phyloP scores from a whole-genome alignment of 352 stramenopile species.

The Globisporangium paroecandrum region DNA sequence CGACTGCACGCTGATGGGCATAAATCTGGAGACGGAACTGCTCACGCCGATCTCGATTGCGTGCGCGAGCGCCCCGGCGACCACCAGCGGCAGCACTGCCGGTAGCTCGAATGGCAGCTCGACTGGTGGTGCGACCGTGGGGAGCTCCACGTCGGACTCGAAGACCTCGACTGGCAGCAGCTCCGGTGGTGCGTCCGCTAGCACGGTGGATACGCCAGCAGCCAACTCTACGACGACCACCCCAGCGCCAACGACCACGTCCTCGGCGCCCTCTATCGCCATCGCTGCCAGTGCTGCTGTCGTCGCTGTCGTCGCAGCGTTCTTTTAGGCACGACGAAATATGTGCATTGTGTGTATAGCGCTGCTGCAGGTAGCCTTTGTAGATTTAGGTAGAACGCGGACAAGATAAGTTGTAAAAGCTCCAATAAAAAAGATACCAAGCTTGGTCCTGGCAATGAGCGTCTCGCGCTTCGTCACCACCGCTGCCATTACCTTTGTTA shows the following conservation, averaged over 20 bases:
- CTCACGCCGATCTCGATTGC: slow-evolving; percentile 15
- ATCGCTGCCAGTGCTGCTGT: not conserved
- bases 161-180: not conserved
- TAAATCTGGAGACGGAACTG: slow-evolving; percentile 23
- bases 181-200: not conserved
- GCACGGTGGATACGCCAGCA: not conserved
- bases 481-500: not conserved
- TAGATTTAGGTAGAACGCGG: not conserved
- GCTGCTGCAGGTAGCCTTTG: not conserved
- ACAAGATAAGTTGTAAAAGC: not conserved
- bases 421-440: not conserved
- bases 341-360: not conserved
- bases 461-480: not conserved
- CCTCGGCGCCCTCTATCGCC: not conserved
- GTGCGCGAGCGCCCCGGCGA: not conserved
- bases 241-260: not conserved
- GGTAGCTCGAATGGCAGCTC: not conserved
- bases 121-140: not conserved
- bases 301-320: slow-evolving; percentile 19
- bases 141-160: not conserved
- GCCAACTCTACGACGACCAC: not conserved
- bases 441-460: not conserved
- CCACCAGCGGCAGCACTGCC: not conserved
- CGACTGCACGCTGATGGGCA: slow-evolving; percentile 26
- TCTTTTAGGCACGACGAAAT: slow-evolving; percentile 13